Base-by-base conservation (phyloP, 1,139 yeast species). In the Candida buenavistaensis region DNA sequence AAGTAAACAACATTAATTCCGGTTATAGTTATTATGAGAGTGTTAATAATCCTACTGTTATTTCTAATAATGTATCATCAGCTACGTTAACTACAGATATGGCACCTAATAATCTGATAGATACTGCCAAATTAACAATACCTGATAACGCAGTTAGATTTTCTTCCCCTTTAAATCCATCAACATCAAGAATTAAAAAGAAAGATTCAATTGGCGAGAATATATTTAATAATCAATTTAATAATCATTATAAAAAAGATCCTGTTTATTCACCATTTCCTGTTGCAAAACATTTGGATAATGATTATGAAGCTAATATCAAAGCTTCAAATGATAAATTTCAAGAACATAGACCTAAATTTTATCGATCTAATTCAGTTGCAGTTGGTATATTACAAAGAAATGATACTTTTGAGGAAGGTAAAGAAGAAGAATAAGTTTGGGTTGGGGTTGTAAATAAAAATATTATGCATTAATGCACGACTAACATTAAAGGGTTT, bases 221-320 rank as follows among this genome's bases (percentile, higher is more conserved):
- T 15, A 32, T 43, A 4, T 43, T 37, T 27, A 38, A 48, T 37
- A 47, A 49, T 34, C 58, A 56, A 33, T 72, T 57, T 49, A 68
- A 65, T 37, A 73, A 73, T 41, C 78, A 74, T 44, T 72, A 72
- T 47, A 66, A 62, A 39, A 72, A 70, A 38, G 71, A 64, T 16
- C 72, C 72, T 2, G 50, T 59, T 3, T 46, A 49, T 28, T 55
- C 54, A 6, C 70, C 73, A 12, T 67, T 68, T 37, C 73, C 75
- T 1, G 50, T 55, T 29, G 65, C 76, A 1, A 49, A 60, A n/a
- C 74, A 69, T 46, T 48, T 59, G 33, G 72, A 64, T 13, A 55
- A 56, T 28, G 68, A 67, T 35, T 57, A 52, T 37, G 65, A 61
- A 28, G 54, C 58, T 16, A 48, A 46, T 12, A 32, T 43, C 5